Percentiles rank a stretch among this genome's conserved stretches.
Evolutionary conservation across 2,329 filamentous ascomycete genomes (phyloP).

Genomic region (Neofusicoccum cordaticola): DNA sequence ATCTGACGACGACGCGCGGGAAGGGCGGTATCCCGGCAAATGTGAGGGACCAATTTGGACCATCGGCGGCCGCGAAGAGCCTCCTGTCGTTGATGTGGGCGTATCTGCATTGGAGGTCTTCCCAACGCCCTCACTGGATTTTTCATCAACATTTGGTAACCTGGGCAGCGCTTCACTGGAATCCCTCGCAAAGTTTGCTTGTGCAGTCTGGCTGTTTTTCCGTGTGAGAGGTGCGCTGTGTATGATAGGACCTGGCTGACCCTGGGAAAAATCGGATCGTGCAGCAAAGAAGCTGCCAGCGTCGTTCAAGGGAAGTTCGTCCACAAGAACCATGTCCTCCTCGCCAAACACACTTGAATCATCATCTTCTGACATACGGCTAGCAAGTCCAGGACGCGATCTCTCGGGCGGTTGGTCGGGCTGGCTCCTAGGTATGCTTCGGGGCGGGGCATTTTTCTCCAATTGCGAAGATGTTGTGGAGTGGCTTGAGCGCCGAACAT

Average conservation of each 20-base stretch:
- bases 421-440: conserved; percentile 13
- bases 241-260: not conserved
- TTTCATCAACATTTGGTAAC: not conserved
- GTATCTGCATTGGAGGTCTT: not conserved
- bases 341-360: conserved; percentile 16
- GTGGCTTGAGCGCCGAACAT: conserved; percentile 9
- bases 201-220: conserved; percentile 8
- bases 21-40: conserved; percentile 47
- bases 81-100: not conserved
- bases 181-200: not conserved
- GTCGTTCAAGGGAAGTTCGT: conserved; percentile 14
- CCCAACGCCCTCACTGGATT: not conserved
- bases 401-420: conserved; percentile 1
- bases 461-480: conserved; percentile 15
- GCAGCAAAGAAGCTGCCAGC: conserved; percentile 1
- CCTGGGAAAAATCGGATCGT: conserved; percentile 1
- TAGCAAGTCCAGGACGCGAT: not conserved
- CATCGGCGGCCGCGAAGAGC: conserved; percentile 38
- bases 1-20: conserved; percentile 46
- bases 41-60: conserved; percentile 46
- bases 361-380: conserved; percentile 15
- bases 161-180: not conserved
- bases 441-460: conserved; percentile 5
- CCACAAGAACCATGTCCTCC: conserved; percentile 16
- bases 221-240: conserved; percentile 9